Conservation (phyloP, 1,139 yeast species). For the Tardiomyces blankii region DNA sequence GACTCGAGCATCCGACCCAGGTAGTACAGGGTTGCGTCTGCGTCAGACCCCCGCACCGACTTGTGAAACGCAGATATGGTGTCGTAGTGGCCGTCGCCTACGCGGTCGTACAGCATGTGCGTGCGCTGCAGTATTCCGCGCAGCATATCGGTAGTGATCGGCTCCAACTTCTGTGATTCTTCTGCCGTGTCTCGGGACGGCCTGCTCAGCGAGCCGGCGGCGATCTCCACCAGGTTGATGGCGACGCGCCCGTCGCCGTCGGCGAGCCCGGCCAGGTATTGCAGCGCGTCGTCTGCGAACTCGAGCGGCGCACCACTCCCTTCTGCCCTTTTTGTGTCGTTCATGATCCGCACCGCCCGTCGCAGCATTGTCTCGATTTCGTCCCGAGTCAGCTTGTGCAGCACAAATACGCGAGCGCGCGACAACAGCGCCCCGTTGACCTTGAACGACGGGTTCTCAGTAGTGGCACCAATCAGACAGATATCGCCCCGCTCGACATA, state of each 20-base stretch:
- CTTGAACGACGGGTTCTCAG: slow-evolving; percentile 93
- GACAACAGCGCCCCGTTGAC: slow-evolving; percentile 80
- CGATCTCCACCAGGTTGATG: slow-evolving; percentile 59
- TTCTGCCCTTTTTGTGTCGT: slow-evolving; percentile 5
- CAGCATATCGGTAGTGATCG: slow-evolving; percentile 25
- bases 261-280: slow-evolving; percentile 64
- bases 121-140: slow-evolving; percentile 35
- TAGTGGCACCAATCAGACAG: slow-evolving; percentile 75
- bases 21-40: slow-evolving; percentile 83
- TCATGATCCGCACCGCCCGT: slow-evolving; percentile 42
- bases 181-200: not conserved
- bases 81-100: slow-evolving; percentile 90
- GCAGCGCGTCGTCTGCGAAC: slow-evolving; percentile 42
- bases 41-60: slow-evolving; percentile 75
- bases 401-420: slow-evolving; percentile 75
- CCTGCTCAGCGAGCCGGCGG: slow-evolving; percentile 11
- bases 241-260: slow-evolving; percentile 89
- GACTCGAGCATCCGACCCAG: slow-evolving; percentile 78
- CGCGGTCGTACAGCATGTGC: slow-evolving; percentile 68
- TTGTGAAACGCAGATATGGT: slow-evolving; percentile 92
- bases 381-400: slow-evolving; percentile 47
- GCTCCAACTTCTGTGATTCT: not conserved
- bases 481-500: slow-evolving; percentile 33
- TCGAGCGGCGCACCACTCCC: not conserved
- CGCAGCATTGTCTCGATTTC: slow-evolving; percentile 51